Percentiles rank a stretch among this genome's conserved stretches.
phyloP scores from a whole-genome alignment of 805 yeast species.

The Starmerella khaoyaiensis region DNA sequence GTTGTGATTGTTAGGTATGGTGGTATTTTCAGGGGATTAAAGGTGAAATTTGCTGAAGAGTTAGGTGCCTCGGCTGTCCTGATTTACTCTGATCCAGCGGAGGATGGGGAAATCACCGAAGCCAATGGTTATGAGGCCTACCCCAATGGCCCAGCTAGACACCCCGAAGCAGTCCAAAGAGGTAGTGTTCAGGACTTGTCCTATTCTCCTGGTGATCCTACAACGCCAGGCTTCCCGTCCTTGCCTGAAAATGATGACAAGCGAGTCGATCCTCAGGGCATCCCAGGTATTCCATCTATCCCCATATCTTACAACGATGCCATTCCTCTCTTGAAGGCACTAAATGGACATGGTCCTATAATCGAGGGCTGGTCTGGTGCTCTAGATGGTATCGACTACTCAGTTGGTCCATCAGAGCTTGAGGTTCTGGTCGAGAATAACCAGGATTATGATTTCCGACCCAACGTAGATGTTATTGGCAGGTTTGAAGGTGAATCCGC shows the following conservation, averaged over 20 bases:
- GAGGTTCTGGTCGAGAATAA: conserved; percentile 44
- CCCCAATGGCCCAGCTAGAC: conserved; percentile 66
- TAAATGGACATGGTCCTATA: conserved; percentile 45
- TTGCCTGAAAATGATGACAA: conserved; percentile 33
- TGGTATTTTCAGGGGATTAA: conserved; percentile 53
- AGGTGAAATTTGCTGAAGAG: conserved; percentile 65
- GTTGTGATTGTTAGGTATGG: conserved; percentile 62
- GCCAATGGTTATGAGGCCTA: conserved; percentile 50
- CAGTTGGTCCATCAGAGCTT: conserved; percentile 38
- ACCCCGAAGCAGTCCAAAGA: conserved; percentile 63
- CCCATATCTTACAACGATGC: conserved; percentile 58
- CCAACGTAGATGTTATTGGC: conserved; percentile 53
- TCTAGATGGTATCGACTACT: conserved; percentile 35
- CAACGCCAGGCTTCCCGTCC: conserved; percentile 57
- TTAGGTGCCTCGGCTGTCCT: conserved; percentile 55
- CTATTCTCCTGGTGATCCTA: conserved; percentile 60
- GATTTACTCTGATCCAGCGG: conserved; percentile 58
- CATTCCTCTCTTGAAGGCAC: conserved; percentile 43
- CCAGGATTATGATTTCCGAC: conserved; percentile 49
- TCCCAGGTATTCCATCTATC: conserved; percentile 56
- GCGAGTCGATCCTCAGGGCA: conserved; percentile 39
- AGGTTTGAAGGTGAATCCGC: conserved; percentile 41
- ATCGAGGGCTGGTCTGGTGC: conserved; percentile 35
- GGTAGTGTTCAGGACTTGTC: conserved; percentile 59
- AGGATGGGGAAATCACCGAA: conserved; percentile 36